Base-by-base conservation (phyloP, 2,329 filamentous ascomycete genomes). In the Pseudogymnoascus sp. region DNA sequence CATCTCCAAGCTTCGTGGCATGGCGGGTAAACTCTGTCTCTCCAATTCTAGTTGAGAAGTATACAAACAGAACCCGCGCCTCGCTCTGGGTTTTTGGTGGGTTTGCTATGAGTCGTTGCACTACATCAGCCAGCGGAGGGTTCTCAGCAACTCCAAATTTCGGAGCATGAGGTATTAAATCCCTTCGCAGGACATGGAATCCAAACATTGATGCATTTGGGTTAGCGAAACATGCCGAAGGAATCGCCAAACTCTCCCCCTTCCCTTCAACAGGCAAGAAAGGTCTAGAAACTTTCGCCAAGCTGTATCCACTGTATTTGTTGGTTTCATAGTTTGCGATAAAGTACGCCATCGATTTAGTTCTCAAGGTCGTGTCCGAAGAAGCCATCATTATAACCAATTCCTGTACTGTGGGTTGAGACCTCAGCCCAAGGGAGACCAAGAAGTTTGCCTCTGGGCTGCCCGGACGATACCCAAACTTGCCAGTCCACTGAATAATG, bases 81-180 rank as follows among this genome's bases (percentile, higher is more conserved):
- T 87, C 84, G 6, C 77, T 74, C 21, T 82, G 80, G 39, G 82
- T 86, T 62, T 80, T 79, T 0, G 94, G 93, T 33, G 92, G 92
- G 2, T 82, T 83, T 31, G 82, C 80, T 29, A 93, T 77, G 40
- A 99, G 77, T 27, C 84, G 82, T 40, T 88, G 86, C 10, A 95
- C 83, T 70, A 92, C 96, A 27, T 87, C 84, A 1, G 80, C 79
- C 64, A 97, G 88, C 0, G 87, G 84, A 0, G 95, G 94, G 72
- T 99, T 87, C 60, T 82, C 76, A n/a, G 83, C 82, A 4, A 99
- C 92, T 0, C 92, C 92, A 69, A 99, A 92, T 75, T 94, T 93
- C 65, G 73, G 79, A 13, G 92, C 90, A 77, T 97, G 90, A 9
- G 82, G 76, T 64, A 89, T 87, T n/a, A 97, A 80, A 65, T 94